phyloP scores from a whole-genome alignment of 139 green algal species.

The Astrephomene gubernaculifera region DNA sequence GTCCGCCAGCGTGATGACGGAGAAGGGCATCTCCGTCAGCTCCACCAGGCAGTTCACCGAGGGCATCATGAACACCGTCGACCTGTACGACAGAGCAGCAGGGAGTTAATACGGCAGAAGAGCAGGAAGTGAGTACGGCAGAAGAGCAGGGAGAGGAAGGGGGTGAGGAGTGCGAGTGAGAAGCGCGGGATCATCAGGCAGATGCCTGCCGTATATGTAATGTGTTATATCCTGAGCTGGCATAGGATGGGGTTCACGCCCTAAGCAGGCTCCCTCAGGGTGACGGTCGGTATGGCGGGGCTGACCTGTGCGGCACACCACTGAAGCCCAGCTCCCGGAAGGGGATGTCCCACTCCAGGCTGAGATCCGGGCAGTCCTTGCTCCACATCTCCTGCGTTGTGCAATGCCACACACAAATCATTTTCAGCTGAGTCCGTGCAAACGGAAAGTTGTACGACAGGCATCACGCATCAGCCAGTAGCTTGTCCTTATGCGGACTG shows the following conservation, averaged over 20 bases:
- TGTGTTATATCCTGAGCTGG: no score
- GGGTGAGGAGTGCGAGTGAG: no score
- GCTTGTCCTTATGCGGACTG: no score
- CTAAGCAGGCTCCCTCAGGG: no score
- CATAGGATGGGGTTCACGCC: no score
- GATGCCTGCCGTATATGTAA: no score
- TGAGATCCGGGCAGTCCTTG: constrained; percentile 72
- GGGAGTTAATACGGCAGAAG: neutral
- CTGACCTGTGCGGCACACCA: constrained; percentile 85
- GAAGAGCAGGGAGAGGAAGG: no score
- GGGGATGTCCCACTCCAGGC: constrained; percentile 98
- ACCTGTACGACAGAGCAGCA: neutral
- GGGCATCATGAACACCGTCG: constrained; percentile 84
- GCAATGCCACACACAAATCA: neutral
- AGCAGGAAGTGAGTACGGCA: neutral
- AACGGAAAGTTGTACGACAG: no score
- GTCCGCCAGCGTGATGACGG: constrained; percentile 83
- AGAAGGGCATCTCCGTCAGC: constrained; percentile 96
- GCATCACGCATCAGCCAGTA: no score
- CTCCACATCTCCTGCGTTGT: constrained; percentile 79
- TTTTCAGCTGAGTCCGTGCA: neutral
- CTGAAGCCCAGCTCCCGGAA: constrained; percentile 97
- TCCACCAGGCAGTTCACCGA: constrained; percentile 98
- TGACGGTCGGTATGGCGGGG: no score
- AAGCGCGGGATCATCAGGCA: no score